Conservation (phyloP, 139 green algal genomes). For the Closterium sp. region DNA sequence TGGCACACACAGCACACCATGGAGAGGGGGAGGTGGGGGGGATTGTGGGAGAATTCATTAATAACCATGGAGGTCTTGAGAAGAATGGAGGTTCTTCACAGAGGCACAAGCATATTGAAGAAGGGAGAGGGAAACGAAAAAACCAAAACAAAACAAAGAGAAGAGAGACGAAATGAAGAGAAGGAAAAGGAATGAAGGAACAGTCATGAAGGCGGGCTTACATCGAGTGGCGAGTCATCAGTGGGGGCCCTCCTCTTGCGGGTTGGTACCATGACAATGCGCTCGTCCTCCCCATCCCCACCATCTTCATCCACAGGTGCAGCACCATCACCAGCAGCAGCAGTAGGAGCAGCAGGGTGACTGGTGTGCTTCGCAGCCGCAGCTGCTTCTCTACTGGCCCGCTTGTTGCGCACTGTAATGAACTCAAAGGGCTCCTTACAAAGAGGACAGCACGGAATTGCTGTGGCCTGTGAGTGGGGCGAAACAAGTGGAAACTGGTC, state of each 20-base stretch:
- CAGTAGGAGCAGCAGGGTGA: neutral
- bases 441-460: slow-evolving; percentile 9
- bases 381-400: neutral
- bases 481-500: neutral
- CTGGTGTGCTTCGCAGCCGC: neutral
- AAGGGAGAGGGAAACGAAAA: too few relatives aligned
- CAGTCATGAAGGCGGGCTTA: neutral
- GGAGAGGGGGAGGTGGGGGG: neutral
- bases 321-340: neutral
- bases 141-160: too few relatives aligned
- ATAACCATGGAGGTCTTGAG: too few relatives aligned
- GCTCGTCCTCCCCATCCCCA: neutral
- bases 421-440: slow-evolving; percentile 23
- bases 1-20: neutral
- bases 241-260: neutral
- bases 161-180: too few relatives aligned
- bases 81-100: too few relatives aligned
- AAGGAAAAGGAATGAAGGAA: too few relatives aligned
- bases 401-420: slow-evolving; percentile 13
- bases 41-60: too few relatives aligned
- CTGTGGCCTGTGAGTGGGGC: neutral
- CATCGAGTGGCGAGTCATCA: neutral
- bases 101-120: too few relatives aligned
- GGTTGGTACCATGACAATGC: neutral
- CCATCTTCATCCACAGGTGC: neutral